Evolutionary conservation across 768 basidiomycete species (phyloP).

Genomic region (Heimioporus sp.): DNA sequence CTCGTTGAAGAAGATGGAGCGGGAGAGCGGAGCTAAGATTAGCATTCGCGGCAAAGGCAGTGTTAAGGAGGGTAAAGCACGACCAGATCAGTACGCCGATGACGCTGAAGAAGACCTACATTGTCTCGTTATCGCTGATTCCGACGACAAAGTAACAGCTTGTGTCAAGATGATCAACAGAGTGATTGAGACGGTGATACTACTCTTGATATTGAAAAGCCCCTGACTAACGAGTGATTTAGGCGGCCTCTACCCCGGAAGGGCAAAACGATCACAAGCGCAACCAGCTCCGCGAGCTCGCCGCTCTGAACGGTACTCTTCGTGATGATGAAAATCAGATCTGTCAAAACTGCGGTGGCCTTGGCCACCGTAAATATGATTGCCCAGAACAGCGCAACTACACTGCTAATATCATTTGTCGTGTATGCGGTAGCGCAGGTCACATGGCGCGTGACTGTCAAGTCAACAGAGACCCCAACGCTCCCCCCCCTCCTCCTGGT

Average conservation of each 20-base stretch:
- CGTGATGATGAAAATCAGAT: slow-evolving; percentile 99
- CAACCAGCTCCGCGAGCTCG: slow-evolving; percentile 96
- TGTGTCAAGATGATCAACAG: slow-evolving; percentile 96
- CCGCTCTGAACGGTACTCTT: slow-evolving; percentile 95
- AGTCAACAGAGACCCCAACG: slow-evolving; percentile 87
- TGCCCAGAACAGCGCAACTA: slow-evolving; percentile 98
- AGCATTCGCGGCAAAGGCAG: slow-evolving; percentile 97
- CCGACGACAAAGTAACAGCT: slow-evolving; percentile 84
- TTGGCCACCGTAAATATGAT: slow-evolving; percentile 98
- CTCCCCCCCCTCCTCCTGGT: slow-evolving; percentile 45
- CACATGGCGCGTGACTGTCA: slow-evolving; percentile 99
- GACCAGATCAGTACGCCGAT: slow-evolving; percentile 91
- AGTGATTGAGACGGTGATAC: slow-evolving; percentile 93
- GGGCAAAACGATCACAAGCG: slow-evolving; percentile 99
- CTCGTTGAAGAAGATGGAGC: slow-evolving; percentile 99
- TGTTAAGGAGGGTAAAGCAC: slow-evolving; percentile 97
- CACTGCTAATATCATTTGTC: slow-evolving; percentile 99
- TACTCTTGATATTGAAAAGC: not conserved
- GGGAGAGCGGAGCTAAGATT: slow-evolving; percentile 97
- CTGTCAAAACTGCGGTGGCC: slow-evolving; percentile 93
- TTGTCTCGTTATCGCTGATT: slow-evolving; percentile 92
- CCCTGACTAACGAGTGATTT: slow-evolving; percentile 1
- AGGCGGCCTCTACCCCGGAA: slow-evolving; percentile 99
- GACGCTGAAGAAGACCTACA: slow-evolving; percentile 99
- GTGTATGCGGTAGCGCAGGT: slow-evolving; percentile 95